phyloP scores from a whole-genome alignment of 148 eudicot species.

The Silene latifolia region DNA sequence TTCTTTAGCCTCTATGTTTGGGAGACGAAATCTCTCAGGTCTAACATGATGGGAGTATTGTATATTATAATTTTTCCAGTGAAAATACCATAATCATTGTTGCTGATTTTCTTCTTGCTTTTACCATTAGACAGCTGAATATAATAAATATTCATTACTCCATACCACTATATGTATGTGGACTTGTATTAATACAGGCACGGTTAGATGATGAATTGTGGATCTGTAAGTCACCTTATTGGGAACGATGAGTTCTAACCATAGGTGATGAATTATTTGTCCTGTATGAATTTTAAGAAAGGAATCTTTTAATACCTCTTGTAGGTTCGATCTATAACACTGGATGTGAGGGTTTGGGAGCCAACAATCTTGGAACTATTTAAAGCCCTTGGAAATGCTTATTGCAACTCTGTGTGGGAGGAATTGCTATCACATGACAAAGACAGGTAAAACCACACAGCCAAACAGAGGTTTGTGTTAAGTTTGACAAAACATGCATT shows the following conservation, averaged over 20 bases:
- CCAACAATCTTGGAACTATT: slow-evolving; percentile 69
- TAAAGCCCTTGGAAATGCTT: slow-evolving; percentile 63
- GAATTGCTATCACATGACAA: slow-evolving; percentile 45
- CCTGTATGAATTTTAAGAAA: background rate
- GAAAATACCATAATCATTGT: too few species aligned
- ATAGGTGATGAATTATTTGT: background rate
- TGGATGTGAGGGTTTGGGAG: slow-evolving; percentile 96
- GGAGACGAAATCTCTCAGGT: too few species aligned
- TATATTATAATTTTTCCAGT: too few species aligned
- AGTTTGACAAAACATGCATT: slow-evolving; percentile 4
- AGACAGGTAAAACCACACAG: slow-evolving; percentile 34
- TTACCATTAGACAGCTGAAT: background rate
- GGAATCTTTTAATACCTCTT: slow-evolving; percentile 14
- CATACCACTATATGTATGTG: background rate
- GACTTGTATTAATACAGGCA: background rate
- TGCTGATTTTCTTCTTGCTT: background rate
- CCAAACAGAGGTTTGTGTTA: background rate
- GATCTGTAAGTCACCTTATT: background rate
- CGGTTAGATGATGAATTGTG: too few species aligned
- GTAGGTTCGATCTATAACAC: slow-evolving; percentile 82
- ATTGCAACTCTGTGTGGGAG: slow-evolving; percentile 90
- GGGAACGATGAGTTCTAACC: background rate
- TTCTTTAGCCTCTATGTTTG: too few species aligned
- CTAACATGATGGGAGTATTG: too few species aligned
- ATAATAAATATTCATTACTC: background rate